Base-by-base conservation (phyloP, 2,329 filamentous ascomycete species). In the Cadophora malorum region DNA sequence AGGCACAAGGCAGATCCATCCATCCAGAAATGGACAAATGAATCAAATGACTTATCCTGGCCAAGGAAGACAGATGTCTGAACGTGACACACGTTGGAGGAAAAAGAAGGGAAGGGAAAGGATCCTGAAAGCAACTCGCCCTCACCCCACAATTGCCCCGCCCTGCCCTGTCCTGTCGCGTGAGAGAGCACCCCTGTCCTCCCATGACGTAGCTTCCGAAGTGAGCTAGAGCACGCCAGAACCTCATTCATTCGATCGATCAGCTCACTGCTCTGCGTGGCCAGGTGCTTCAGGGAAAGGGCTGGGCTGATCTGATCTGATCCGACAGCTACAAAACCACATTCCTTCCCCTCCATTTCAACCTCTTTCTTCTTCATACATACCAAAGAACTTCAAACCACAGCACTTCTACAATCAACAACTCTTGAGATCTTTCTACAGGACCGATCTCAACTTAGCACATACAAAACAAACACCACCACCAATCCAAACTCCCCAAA, bases 311-410 rank as follows among this genome's bases (percentile, higher is more conserved):
- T 1, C 45, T 49, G 65, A 14, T 41, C 49, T 56, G 56, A 55
- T 31, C 50, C 55, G 35, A 38, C n/a, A 77, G 72, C 74, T 77
- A 77, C 74, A 77, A 76, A 77, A 77, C 72, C 72, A 72, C 41
- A 38, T 53, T 33, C 66, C 56, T 55, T 28, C 70, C 69, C 66
- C 68, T 66, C 65, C 25, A 56, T 61, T 31, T 55, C 52, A 35
- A 41, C 23, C 19, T 65, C 68, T n/a, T 60, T 49, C 65, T 55
- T 65, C 60, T 66, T 35, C 45, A 65, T 41, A 64, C 56, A 63
- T 70, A 66, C 55, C 35, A 38, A 38, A 49, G 56, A 21, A 61
- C 35, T 28, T 41, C 33, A 41, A 50, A 33, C 38, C 19, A 58
- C 49, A 56, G 7, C 45, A 66, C 65, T 58, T 41, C n/a, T 14